phyloP scores from a whole-genome alignment of 2,329 filamentous ascomycete genomes.

The Botrytis fragariae region DNA sequence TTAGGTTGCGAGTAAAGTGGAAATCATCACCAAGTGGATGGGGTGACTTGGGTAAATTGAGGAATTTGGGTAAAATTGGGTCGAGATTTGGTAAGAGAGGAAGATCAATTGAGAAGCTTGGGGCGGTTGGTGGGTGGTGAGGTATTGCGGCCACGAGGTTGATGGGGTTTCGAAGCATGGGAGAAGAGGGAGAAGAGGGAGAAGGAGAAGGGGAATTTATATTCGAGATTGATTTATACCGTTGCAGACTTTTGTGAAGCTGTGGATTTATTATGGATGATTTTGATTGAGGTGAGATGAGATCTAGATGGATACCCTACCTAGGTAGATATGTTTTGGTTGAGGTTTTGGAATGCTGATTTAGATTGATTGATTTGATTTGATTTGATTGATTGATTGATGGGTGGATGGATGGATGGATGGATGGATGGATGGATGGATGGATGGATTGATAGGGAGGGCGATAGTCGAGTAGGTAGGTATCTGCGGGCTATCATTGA shows the following conservation, averaged over 20 bases:
- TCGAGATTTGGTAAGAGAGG: not conserved
- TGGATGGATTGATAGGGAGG: not conserved
- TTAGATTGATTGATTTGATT: not conserved
- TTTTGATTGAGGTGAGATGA: not conserved
- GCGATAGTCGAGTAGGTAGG: no score
- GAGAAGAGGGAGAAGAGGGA: not conserved
- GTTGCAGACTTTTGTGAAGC: no score
- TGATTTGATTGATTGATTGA: not conserved
- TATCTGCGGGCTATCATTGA: not conserved
- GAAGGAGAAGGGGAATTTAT: not conserved
- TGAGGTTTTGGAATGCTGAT: not conserved
- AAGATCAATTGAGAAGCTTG: constrained; percentile 5
- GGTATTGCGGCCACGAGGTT: constrained; percentile 1
- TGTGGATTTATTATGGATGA: no score
- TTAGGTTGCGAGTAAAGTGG: not conserved
- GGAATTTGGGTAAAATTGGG: not conserved
- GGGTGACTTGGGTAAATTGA: not conserved
- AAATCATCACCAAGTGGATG: not conserved
- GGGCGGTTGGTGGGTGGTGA: not conserved
- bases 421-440: not conserved
- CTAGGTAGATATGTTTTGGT: not conserved
- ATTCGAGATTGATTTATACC: no score
- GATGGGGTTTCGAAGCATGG: not conserved
- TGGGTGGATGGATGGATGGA: not conserved
- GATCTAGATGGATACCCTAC: not conserved